These are phyloP conservation scores for Letharia columbiana DNA, from an alignment of 495 filamentous ascomycete genomes.

Conservation along the genomic window DNA sequence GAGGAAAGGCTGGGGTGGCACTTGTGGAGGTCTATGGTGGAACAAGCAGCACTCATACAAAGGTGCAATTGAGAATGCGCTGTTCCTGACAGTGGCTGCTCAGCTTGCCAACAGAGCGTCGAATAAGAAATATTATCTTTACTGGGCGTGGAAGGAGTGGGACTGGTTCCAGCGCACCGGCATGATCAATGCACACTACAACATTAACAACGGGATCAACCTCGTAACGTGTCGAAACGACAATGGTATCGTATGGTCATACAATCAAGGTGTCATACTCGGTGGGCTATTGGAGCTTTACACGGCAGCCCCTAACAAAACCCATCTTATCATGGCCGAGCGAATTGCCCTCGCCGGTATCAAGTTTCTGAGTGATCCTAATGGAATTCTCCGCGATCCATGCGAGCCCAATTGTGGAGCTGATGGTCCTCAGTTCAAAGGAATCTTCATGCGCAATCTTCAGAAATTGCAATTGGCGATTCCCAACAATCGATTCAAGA, in stretches of 20 bases:
- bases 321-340: conserved; percentile 48
- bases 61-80: conserved; percentile 69
- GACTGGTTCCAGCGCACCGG: conserved; percentile 58
- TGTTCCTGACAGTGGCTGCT: conserved; percentile 61
- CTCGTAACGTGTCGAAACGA: conserved; percentile 55
- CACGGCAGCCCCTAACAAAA: conserved; percentile 43
- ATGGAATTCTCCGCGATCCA: conserved; percentile 54
- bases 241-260: conserved; percentile 55
- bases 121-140: conserved; percentile 44
- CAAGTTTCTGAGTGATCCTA: conserved; percentile 40
- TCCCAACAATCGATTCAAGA: conserved; percentile 42
- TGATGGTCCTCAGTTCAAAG: conserved; percentile 68
- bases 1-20: conserved; percentile 44
- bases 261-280: conserved; percentile 75
- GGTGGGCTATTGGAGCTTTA: conserved; percentile 62
- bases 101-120: conserved; percentile 61
- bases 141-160: conserved; percentile 52
- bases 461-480: conserved; percentile 45
- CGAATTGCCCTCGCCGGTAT: conserved; percentile 60
- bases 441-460: conserved; percentile 67
- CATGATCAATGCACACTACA: conserved; percentile 55
- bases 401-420: conserved; percentile 55
- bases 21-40: conserved; percentile 63
- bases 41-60: conserved; percentile 50
- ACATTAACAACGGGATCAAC: conserved; percentile 65